Base-by-base conservation (phyloP, 768 basidiomycete genomes). In the Sarcomyxa edulis region DNA sequence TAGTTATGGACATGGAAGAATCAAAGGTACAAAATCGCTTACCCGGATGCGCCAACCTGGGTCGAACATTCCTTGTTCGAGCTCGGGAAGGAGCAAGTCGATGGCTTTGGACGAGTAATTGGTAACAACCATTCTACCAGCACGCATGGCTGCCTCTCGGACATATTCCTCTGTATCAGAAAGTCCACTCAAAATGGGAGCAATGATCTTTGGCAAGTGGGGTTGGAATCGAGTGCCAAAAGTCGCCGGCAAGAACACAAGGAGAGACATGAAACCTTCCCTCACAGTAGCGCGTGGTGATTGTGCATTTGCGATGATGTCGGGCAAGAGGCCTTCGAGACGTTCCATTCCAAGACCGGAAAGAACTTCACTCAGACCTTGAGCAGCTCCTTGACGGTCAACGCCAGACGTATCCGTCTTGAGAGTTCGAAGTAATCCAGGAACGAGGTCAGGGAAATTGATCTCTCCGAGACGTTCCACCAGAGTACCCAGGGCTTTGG, bases 341-440 rank as follows among this genome's bases (percentile, higher is more conserved):
- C 93, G 76, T 46, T 98, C 94, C 86, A 96, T 94, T n/a, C 96
- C 96, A 21, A 98, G 77, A 14, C 92, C 94, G 3, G 93, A 84
- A 2, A 98, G 72, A 6, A 98, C 92, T 61, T 98, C 96, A 43
- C 87, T 87, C 31, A 98, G 74, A 51, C 96, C 96, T 61, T 98
- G 96, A 3, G 95, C 95, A 1, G 96, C 95, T 44, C 95, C 96
- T 65, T 98, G 96, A 35, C 95, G 76, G 59, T 99, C 96, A 18
- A 98, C 94, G 10, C 93, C 93, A 1, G 89, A 91, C 1, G 88
- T 85, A 49, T 97, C 93, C 7, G 90, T 84, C 61, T 92, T 92
- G 46, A 98, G 76, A 3, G 85, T 92, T 38, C 84, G 74, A 25
- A 97, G 62, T 10, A 99, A 69, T 7, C 82, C 81, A n/a, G 88